Evolutionary conservation across 2,329 filamentous ascomycete genomes (phyloP).

Genomic region (Parasarocladium wereldwijsianum): DNA sequence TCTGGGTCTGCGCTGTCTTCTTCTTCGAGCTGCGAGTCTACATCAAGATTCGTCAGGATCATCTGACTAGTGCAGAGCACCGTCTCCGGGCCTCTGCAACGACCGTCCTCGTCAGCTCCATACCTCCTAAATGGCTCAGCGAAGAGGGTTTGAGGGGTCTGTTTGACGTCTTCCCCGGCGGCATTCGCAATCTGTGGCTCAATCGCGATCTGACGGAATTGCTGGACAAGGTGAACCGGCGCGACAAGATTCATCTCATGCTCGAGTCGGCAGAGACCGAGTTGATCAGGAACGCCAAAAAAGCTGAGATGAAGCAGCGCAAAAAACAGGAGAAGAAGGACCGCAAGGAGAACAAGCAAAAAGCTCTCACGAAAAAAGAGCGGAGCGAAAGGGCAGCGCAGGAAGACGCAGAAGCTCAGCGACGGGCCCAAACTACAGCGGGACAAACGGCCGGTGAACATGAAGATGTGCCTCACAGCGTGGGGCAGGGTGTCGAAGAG

Average conservation of each 20-base stretch:
- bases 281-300: conserved; percentile 67
- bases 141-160: conserved; percentile 67
- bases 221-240: conserved; percentile 65
- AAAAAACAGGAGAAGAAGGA: conserved; percentile 49
- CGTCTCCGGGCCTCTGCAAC: conserved; percentile 86
- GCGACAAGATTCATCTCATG: conserved; percentile 53
- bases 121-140: conserved; percentile 81
- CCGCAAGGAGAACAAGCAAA: conserved; percentile 35
- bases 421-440: conserved; percentile 31
- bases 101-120: conserved; percentile 82
- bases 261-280: conserved; percentile 77
- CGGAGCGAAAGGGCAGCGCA: conserved; percentile 28
- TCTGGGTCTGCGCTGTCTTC: conserved; percentile 78
- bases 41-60: conserved; percentile 85
- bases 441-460: conserved; percentile 37
- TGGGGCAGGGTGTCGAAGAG: conserved; percentile 30
- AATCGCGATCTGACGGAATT: conserved; percentile 79
- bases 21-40: conserved; percentile 78
- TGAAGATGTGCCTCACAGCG: conserved; percentile 36
- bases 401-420: conserved; percentile 33
- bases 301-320: conserved; percentile 56
- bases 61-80: conserved; percentile 88
- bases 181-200: conserved; percentile 91
- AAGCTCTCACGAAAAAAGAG: conserved; percentile 35
- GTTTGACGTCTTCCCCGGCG: conserved; percentile 92